Conservation (phyloP, 2,329 filamentous ascomycete genomes). For the Cryphonectria nitschkei region DNA sequence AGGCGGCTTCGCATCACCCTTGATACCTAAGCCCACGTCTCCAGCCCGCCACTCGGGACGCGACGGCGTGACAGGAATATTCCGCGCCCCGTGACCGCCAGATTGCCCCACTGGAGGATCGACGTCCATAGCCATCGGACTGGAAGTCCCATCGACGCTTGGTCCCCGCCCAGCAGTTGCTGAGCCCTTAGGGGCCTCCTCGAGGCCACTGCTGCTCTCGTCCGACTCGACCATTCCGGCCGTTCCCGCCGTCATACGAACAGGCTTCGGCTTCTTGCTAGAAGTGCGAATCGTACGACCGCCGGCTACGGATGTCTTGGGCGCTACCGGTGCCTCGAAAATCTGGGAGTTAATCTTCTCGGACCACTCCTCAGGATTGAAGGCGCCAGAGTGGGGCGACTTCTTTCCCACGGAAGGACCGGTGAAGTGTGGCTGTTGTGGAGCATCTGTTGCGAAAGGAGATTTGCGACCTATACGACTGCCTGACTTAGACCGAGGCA, state of each 20-base stretch:
- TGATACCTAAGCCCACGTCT: constrained; percentile 41
- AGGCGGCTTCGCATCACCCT: constrained; percentile 31
- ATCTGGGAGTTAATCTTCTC: constrained; percentile 58
- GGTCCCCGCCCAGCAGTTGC: constrained; percentile 15
- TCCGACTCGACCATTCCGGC: constrained; percentile 52
- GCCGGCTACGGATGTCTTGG: constrained; percentile 48
- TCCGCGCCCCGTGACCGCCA: constrained; percentile 46
- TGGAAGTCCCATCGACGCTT: constrained; percentile 39
- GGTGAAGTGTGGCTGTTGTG: constrained; percentile 32
- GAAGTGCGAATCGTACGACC: constrained; percentile 48
- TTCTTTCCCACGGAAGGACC: constrained; percentile 30
- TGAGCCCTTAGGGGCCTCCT: constrained; percentile 38
- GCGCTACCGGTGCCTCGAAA: constrained; percentile 52
- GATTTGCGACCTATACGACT: constrained; percentile 47
- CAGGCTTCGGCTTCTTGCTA: constrained; percentile 64
- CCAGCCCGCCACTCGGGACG: constrained; percentile 63
- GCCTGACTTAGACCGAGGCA: constrained; percentile 45
- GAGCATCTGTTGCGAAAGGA: constrained; percentile 37
- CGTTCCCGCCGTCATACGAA: constrained; percentile 52
- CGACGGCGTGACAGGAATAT: constrained; percentile 61
- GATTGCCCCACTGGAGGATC: constrained; percentile 52
- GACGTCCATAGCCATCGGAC: constrained; percentile 68
- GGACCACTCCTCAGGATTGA: constrained; percentile 58
- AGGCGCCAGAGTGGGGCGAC: constrained; percentile 39
- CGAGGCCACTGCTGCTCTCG: constrained; percentile 45